Base-by-base conservation (phyloP, 1,284 basidiomycete species). In the Singerocomus rubriflavus region DNA sequence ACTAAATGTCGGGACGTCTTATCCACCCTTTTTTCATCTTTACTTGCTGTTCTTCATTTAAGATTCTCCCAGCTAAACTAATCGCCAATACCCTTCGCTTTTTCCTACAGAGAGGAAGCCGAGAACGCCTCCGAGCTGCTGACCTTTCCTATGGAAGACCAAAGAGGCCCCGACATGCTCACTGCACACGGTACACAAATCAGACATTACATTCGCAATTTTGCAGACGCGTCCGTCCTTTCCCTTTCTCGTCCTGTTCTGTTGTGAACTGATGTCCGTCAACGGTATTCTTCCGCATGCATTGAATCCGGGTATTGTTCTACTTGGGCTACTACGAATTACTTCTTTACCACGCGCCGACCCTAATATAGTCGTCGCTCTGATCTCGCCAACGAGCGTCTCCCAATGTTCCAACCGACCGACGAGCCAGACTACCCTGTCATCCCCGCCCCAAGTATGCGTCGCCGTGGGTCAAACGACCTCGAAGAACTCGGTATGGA, bases 41-140 rank as follows among this genome's bases (percentile, higher is more conserved):
- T 8, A n/a, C 14, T 16, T 9, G 14, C 5, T 3, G 30, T 25
- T 39, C 35, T 21, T 14, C 32, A 44, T 40, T 51, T 49, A 6
- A 44, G 46, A 32, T 48, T 27, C 7, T 17, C 8, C n/a, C 5
- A 13, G 5, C 7, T 9, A 8, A 16, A 42, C 21, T 17, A 32
- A 51, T 44, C n/a, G 31, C 27, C 47, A 11, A 44, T 32, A 2
- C 37, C 21, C 0, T 30, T 34, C n/a, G n/a, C 33, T 35, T 42
- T 43, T 63, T n/a, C 4, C 4, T 46, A 14, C 42, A 93, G 92
- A 69, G 93, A 98, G 72, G 96, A 98, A 70, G 85, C 95, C 0
- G 96, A 99, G 73, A 85, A 88, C 48, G 91, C 91, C 2, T 91
- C 94, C 5, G 96, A 99, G 70, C 81, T 99, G 57, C 81, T 85